Evolutionary conservation across 768 basidiomycete species (phyloP), one percentile per base, ranked within the genome.

Genomic region (Lyophyllum semitale): DNA sequence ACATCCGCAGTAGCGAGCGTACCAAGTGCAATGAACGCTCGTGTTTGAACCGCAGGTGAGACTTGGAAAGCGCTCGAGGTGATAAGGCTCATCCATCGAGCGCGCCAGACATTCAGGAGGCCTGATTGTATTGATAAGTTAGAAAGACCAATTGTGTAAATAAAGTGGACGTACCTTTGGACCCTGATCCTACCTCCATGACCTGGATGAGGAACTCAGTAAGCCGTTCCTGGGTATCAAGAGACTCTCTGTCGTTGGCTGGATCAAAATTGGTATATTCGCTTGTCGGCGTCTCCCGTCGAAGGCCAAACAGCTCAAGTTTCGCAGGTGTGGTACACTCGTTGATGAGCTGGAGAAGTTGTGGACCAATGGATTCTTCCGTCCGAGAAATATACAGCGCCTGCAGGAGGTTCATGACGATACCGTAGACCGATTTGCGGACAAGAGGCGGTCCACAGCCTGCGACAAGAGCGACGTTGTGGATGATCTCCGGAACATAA

Each of bases 61-160:
- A 89, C 81, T 64, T 96, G 95, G 74, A 96, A 96, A 20, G 94
- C 93, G 0, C 90, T 91, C 1, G 91, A 85, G 1, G 91, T 89
- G 13, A 93, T 84, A 54, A 97, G 69, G 38, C 91, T 86, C 89
- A 94, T 94, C 93, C 94, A 96, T 32, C 95, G 81, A 25, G 94
- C 92, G 55, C 89, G 83, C 95, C 95, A 97, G 3, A 90, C 83
- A 64, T 97, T 97, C 27, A 90, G 71, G 3, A 93, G 69, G 11
- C 87, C 91, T 91, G 45, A 1, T 33, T 51, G 20, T 51, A 44
- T 15, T 5, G 47, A 23, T 44, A n/a, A 57, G 43, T 63, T 45
- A 40, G 11, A 29, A 18, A 6, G 18, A 29, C 23, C 25, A 40
- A 32, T 40, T 17, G 32, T 44, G 12, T 37, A 23, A 42, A 26